Evolutionary conservation across 2,329 filamentous ascomycete species (phyloP), one percentile per base, ranked within the genome.

Genomic region (Aschersonia sp.): DNA sequence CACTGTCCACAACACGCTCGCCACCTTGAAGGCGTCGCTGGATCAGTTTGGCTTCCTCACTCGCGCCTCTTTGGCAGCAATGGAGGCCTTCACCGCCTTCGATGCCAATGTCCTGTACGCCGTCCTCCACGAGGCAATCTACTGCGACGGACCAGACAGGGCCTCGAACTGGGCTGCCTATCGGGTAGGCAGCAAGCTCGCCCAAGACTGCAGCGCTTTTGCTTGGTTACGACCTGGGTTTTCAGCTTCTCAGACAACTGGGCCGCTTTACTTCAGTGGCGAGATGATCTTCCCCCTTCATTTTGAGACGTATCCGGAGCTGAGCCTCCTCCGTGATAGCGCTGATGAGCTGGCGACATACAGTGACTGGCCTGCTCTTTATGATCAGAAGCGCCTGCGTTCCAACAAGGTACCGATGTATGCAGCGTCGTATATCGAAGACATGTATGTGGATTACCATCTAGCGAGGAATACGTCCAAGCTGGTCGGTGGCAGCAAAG

Each of bases 261-360:
- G 66, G 2, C 81, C 82, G 0, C 68, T 92, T 29, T 84, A 76
- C 62, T 94, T 95, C 66, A 87, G 86, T 0, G 88, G 89, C 50
- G 90, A 97, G 67, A 95, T 95, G 87, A 77, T 95, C 45, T 95
- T 81, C 61, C 83, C 84, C 1, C 83, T 85, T 63, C 84, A 89
- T 72, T 89, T 95, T 54, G 79, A 88, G 39, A 82, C 82, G 12
- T 90, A 87, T 58, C 71, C 78, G 1, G 87, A 94, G 62, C 76
- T 97, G 22, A 67, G 67, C n/a, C 69, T 77, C 49, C 65, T 97
- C 44, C 75, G 74, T 47, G 69, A 77, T 9, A 82, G 80, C 0
- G 87, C 87, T 0, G 69, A 89, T 7, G 70, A 80, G 29, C 70
- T 95, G 30, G 89, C 89, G 1, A 58, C 69, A 1, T 75, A 76